Evolutionary conservation across 2,329 filamentous ascomycete genomes (phyloP).

Genomic region (Talaromyces sp.): DNA sequence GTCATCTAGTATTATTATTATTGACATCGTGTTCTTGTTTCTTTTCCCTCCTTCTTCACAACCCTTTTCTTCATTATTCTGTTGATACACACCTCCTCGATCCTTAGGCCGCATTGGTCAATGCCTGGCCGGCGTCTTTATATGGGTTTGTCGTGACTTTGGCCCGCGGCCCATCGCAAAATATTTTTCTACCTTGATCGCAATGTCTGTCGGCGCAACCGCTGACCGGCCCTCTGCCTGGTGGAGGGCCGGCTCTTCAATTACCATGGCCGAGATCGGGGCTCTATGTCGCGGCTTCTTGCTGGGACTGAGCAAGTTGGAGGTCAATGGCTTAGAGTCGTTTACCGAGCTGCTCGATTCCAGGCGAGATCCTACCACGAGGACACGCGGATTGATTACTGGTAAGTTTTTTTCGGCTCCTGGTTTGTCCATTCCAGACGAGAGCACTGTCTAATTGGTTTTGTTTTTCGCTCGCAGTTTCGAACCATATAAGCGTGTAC

Average conservation of each 20-base stretch:
- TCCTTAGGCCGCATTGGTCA: not conserved
- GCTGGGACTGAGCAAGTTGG: constrained; percentile 66
- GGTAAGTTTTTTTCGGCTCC: constrained; percentile 47
- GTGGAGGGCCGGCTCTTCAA: constrained; percentile 69
- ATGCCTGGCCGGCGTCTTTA: not conserved
- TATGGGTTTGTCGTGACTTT: constrained; percentile 16
- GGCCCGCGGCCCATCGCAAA: constrained; percentile 19
- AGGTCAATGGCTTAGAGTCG: constrained; percentile 69
- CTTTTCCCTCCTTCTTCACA: constrained; percentile 1
- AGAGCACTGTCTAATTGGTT: not conserved
- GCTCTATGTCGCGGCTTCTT: constrained; percentile 70
- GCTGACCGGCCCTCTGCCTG: constrained; percentile 39
- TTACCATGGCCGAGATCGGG: constrained; percentile 70
- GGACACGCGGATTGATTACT: constrained; percentile 76
- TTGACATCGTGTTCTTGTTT: not conserved
- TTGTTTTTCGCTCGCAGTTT: constrained; percentile 52
- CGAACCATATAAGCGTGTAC: constrained; percentile 85
- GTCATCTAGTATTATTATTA: not conserved
- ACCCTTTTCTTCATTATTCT: not conserved
- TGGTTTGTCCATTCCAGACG: not conserved
- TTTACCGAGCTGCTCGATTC: constrained; percentile 74
- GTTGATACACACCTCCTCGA: constrained; percentile 20
- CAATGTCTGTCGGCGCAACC: constrained; percentile 38
- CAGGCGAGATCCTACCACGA: constrained; percentile 60
- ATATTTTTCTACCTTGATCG: not conserved